Evolutionary conservation across 2,329 filamentous ascomycete genomes (phyloP).

Genomic region (Nannizzia gypsea): DNA sequence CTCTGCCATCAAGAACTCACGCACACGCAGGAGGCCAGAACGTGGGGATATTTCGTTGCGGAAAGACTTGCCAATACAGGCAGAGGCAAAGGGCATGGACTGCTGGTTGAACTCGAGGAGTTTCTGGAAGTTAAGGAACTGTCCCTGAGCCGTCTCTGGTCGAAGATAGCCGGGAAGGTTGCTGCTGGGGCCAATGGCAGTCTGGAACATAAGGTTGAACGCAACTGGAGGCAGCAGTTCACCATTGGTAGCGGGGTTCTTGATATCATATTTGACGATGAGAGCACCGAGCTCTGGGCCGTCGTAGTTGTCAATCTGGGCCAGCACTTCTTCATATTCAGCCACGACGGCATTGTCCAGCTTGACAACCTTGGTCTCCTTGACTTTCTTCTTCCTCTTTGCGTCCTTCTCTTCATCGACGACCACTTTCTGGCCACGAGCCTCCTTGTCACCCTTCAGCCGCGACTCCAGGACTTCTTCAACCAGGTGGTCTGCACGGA

Average conservation of each 20-base stretch:
- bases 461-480: slow-evolving; percentile 83
- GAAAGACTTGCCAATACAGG: slow-evolving; percentile 95
- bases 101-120: slow-evolving; percentile 93
- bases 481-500: slow-evolving; percentile 91
- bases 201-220: slow-evolving; percentile 99
- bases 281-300: slow-evolving; percentile 75
- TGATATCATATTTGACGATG: slow-evolving; percentile 84
- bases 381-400: slow-evolving; percentile 81
- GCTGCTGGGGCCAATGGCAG: slow-evolving; percentile 82
- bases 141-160: slow-evolving; percentile 93
- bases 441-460: slow-evolving; percentile 83
- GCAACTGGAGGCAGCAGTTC: slow-evolving; percentile 69
- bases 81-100: slow-evolving; percentile 91
- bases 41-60: slow-evolving; percentile 95
- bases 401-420: slow-evolving; percentile 63
- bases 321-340: slow-evolving; percentile 85
- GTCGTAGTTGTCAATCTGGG: slow-evolving; percentile 90
- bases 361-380: slow-evolving; percentile 66
- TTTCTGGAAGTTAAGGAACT: slow-evolving; percentile 95
- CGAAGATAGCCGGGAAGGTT: slow-evolving; percentile 75
- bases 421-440: slow-evolving; percentile 61
- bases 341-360: slow-evolving; percentile 74
- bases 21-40: slow-evolving; percentile 79
- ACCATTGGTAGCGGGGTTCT: slow-evolving; percentile 68
- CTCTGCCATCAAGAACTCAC: slow-evolving; percentile 97